These are phyloP conservation scores for Penicillium macrosclerotiorum DNA, from an alignment of 495 filamentous ascomycete species.

Conservation along the genomic window DNA sequence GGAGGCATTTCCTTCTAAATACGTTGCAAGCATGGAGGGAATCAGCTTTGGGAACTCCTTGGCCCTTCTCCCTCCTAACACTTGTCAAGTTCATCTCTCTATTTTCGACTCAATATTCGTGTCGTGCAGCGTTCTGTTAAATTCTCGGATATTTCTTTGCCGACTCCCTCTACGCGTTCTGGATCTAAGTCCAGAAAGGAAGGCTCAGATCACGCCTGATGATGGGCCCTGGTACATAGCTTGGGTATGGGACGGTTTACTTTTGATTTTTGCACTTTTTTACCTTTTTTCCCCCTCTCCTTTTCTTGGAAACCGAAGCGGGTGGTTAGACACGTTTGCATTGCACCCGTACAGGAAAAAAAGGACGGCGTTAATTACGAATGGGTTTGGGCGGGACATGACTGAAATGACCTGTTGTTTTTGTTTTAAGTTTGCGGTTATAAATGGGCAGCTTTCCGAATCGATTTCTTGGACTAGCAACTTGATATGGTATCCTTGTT, in stretches of 20 bases:
- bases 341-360: neutral
- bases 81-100: neutral
- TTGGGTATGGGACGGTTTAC: constrained; percentile 13
- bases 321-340: neutral
- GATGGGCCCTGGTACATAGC: constrained; percentile 17
- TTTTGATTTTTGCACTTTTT: too few species aligned
- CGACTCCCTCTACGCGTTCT: too few species aligned
- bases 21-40: neutral
- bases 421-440: too few species aligned
- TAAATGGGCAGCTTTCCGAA: too few species aligned
- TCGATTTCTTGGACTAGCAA: too few species aligned
- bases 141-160: constrained; percentile 11
- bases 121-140: constrained; percentile 20
- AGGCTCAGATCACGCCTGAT: neutral
- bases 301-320: neutral
- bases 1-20: constrained; percentile 41
- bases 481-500: too few species aligned
- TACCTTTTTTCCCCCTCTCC: too few species aligned
- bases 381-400: neutral
- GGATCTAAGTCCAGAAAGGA: too few species aligned
- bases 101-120: neutral
- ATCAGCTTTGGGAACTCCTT: neutral
- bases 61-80: neutral
- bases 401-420: constrained; percentile 3
- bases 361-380: constrained; percentile 10